Conservation (phyloP, 2,329 filamentous ascomycete species). For the Pseudogymnoascus sp. region DNA sequence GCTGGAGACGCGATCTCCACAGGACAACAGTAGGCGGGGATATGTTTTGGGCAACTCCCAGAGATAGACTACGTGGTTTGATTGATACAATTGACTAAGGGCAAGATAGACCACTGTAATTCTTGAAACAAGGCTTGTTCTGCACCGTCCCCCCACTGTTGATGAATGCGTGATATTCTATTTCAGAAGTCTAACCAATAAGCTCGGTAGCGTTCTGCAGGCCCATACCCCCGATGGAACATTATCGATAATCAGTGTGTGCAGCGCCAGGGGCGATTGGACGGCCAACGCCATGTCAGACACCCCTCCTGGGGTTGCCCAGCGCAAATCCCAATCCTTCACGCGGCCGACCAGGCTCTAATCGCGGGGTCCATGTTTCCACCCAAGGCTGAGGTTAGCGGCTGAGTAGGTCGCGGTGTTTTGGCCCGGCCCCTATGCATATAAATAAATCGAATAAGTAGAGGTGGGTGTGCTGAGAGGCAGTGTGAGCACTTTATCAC, state of each 20-base stretch:
- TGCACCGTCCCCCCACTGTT: not conserved
- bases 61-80: not conserved
- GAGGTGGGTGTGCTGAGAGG: not conserved
- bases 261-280: not conserved
- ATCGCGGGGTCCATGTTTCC: slow-evolving; percentile 5
- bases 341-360: not conserved
- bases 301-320: not conserved
- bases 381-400: not conserved
- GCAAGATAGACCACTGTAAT: not conserved
- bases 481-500: not conserved
- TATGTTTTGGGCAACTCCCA: not conserved
- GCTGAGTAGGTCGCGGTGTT: not conserved
- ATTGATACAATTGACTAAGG: slow-evolving; percentile 4
- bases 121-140: not conserved
- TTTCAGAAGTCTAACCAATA: not conserved
- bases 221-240: not conserved
- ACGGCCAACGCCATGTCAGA: not conserved
- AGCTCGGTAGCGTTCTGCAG: not conserved
- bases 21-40: not conserved
- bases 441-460: slow-evolving; percentile 5
- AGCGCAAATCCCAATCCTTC: not conserved
- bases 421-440: not conserved
- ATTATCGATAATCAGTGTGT: not conserved
- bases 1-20: not conserved
- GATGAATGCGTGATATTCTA: not conserved